Evolutionary conservation across 805 yeast genomes (phyloP).

Genomic region (Spathaspora sp.): DNA sequence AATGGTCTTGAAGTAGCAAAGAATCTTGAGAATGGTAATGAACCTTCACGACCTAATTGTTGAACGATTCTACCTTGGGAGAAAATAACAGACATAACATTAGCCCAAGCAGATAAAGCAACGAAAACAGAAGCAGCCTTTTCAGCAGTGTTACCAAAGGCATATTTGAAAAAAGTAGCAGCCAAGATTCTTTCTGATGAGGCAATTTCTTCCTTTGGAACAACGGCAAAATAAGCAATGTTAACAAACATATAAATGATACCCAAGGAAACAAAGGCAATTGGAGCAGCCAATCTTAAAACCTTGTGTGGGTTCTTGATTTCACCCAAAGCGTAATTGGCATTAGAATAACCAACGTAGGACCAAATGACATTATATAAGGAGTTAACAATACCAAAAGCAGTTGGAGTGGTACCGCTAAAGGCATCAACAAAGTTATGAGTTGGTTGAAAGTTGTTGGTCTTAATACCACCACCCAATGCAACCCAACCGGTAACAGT

Average conservation of each 20-base stretch:
- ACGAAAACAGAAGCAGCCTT: conserved; percentile 76
- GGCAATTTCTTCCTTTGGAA: conserved; percentile 59
- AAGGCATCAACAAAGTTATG: conserved; percentile 60
- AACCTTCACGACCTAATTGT: conserved; percentile 79
- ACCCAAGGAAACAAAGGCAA: conserved; percentile 58
- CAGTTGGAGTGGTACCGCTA: conserved; percentile 50
- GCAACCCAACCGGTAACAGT: conserved; percentile 82
- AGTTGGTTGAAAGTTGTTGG: conserved; percentile 46
- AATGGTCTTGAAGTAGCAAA: conserved; percentile 73
- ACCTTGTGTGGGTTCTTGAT: conserved; percentile 69
- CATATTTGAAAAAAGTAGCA: conserved; percentile 69
- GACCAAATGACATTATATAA: conserved; percentile 84
- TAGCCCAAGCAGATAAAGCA: conserved; percentile 78
- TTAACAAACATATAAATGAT: conserved; percentile 72
- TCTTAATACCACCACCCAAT: conserved; percentile 63
- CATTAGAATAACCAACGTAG: conserved; percentile 78
- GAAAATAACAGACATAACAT: conserved; percentile 74
- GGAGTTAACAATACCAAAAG: conserved; percentile 71
- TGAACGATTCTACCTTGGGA: conserved; percentile 81
- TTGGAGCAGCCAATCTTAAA: conserved; percentile 70
- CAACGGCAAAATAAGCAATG: conserved; percentile 79
- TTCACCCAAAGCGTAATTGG: conserved; percentile 80
- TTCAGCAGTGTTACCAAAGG: conserved; percentile 66
- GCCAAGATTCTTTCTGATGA: conserved; percentile 69
- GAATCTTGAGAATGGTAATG: conserved; percentile 67